A percentile compares a stretch with the other conserved stretches of the same genome.
These are phyloP conservation scores for Pythium insidiosum DNA, from an alignment of 352 stramenopile genomes.

Conservation along the genomic window DNA sequence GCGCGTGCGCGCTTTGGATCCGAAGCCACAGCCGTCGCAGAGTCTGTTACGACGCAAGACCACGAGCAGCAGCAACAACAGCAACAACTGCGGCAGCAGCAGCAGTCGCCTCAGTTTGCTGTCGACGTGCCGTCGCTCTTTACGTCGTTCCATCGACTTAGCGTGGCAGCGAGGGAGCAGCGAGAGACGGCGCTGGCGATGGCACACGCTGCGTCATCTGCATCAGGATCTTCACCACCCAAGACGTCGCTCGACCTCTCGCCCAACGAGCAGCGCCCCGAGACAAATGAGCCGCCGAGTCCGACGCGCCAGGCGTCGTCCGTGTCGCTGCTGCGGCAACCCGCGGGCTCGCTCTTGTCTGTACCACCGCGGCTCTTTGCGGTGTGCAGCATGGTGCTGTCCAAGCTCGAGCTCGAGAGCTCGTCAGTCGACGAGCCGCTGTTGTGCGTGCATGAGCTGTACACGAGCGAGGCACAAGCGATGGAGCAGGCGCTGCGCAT, in stretches of 20 bases:
- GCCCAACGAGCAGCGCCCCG: background rate
- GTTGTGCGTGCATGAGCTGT: constrained; percentile 38
- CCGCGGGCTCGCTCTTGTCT: too few relatives aligned
- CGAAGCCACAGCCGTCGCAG: too few relatives aligned
- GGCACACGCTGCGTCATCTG: background rate
- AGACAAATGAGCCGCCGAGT: background rate
- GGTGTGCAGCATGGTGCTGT: constrained; percentile 48
- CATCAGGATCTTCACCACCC: too few relatives aligned
- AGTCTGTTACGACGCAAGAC: background rate
- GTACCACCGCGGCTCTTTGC: constrained; percentile 19
- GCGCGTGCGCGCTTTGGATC: too few relatives aligned
- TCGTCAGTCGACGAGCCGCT: constrained; percentile 39
- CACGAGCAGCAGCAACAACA: background rate
- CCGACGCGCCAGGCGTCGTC: background rate
- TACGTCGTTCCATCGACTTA: constrained; percentile 32
- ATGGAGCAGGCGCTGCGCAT: constrained; percentile 31
- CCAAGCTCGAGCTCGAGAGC: constrained; percentile 28
- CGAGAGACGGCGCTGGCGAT: background rate
- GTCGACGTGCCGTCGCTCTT: constrained; percentile 15
- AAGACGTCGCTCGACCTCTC: background rate
- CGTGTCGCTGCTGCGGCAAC: background rate
- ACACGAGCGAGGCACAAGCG: constrained; percentile 35
- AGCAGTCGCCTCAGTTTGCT: background rate
- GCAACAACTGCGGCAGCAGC: background rate
- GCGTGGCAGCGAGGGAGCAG: constrained; percentile 3